These are phyloP conservation scores for Alternaria incomplexa DNA, from an alignment of 2,329 filamentous ascomycete species.

Conservation along the genomic window DNA sequence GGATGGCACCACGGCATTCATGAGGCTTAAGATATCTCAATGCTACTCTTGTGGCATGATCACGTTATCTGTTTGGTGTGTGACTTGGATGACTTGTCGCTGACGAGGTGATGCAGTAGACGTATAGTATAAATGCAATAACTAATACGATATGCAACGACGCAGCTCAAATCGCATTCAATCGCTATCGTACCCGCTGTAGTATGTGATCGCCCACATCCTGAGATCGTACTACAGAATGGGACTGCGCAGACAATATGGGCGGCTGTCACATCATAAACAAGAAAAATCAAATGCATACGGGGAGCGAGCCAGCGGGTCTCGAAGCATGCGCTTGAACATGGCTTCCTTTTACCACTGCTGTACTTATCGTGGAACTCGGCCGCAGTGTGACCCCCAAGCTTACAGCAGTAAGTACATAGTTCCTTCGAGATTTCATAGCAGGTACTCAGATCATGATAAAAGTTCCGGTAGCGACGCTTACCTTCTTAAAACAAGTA, in stretches of 20 bases:
- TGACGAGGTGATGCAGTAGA: background rate
- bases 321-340: background rate
- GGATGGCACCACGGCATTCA: background rate
- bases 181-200: background rate
- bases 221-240: background rate
- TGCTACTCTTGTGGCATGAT: constrained; percentile 1
- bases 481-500: background rate
- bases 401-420: background rate
- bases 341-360: background rate
- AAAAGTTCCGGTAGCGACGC: background rate
- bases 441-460: background rate
- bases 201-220: background rate
- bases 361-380: background rate
- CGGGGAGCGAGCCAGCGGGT: background rate
- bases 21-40: constrained; percentile 4
- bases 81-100: background rate
- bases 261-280: background rate
- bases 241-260: background rate
- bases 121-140: background rate
- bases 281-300: background rate
- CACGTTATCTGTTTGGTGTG: background rate
- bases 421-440: background rate
- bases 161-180: background rate
- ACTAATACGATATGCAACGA: background rate
- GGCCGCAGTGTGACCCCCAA: background rate